A percentile compares a stretch with the other conserved stretches of the same genome.
These are phyloP conservation scores for Plantago elongata DNA, from an alignment of 257 asterid genomes.

Conservation along the genomic window DNA sequence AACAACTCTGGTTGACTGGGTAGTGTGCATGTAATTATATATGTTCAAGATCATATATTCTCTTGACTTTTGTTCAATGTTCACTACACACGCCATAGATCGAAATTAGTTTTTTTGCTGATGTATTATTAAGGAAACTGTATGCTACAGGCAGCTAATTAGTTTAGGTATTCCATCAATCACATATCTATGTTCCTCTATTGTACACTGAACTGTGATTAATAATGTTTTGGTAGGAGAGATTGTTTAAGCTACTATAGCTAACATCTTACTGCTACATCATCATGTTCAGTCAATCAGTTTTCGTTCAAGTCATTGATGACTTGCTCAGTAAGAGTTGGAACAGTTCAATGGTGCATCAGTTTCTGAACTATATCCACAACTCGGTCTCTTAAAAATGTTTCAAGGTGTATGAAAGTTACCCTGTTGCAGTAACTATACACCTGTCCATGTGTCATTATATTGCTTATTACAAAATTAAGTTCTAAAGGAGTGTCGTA, in stretches of 20 bases:
- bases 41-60: not conserved
- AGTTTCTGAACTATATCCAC: no score
- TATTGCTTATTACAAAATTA: no score
- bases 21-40: not conserved
- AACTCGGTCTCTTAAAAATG: no score
- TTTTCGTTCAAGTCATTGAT: no score
- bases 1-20: constrained; percentile 5
- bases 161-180: not conserved
- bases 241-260: constrained; percentile 15
- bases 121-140: not conserved
- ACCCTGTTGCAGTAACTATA: no score
- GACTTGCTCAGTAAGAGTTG: no score
- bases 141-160: no score
- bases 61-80: not conserved
- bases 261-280: not conserved
- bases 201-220: not conserved
- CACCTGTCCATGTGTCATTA: no score
- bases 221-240: not conserved
- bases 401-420: no score
- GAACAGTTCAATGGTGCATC: no score
- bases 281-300: not conserved
- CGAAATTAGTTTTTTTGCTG: not conserved
- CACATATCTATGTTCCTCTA: not conserved
- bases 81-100: not conserved
- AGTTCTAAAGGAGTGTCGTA: no score